Evolutionary conservation across 768 basidiomycete species (phyloP), one percentile per base, ranked within the genome.

Genomic region (Boletus eberwhitei): DNA sequence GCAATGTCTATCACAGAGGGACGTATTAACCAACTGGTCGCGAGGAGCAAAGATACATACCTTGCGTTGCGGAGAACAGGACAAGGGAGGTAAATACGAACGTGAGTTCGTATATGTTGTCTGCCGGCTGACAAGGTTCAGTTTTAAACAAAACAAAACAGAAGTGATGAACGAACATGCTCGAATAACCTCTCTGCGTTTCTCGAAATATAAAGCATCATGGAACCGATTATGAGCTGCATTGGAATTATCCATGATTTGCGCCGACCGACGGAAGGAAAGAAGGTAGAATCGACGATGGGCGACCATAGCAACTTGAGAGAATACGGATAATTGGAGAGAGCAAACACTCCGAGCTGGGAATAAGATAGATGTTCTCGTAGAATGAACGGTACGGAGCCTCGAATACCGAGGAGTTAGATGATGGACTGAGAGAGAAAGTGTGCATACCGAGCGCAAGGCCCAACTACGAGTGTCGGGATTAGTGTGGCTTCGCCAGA

Each of bases 171-270:
- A 65, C 74, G 60, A 64, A 95, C 94, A 64, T 89, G 81, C 53
- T 88, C 83, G 71, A 97, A 80, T 59, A 95, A 75, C 59, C 80
- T 80, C 64, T 93, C 80, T 8, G 87, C 86, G 61, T 88, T 84
- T 51, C 81, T 68, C 6, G 90, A 88, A 56, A 92, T 85, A 63
- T 84, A 86, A 36, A 90, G 64, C 88, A 92, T 90, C 55, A 93
- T 74, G 39, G 81, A 77, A 39, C 93, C 97, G 47, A 98, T 89
- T 59, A 93, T 84, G 32, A 86, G 69, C 70, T 99, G 97, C 80
- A 99, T 97, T 41, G 97, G 97, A 58, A 98, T 87, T 61, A 99
- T 98, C 97, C 97, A 99, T 57, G 92, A 94, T 72, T 98, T 99
- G 59, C 97, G 80, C 47, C 97, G 86, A n/a, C 97, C 97, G 58